A percentile compares a stretch with the other conserved stretches of the same genome.
phyloP scores from a whole-genome alignment of 1,284 basidiomycete genomes.

The Exobasidium cylindrosporum region DNA sequence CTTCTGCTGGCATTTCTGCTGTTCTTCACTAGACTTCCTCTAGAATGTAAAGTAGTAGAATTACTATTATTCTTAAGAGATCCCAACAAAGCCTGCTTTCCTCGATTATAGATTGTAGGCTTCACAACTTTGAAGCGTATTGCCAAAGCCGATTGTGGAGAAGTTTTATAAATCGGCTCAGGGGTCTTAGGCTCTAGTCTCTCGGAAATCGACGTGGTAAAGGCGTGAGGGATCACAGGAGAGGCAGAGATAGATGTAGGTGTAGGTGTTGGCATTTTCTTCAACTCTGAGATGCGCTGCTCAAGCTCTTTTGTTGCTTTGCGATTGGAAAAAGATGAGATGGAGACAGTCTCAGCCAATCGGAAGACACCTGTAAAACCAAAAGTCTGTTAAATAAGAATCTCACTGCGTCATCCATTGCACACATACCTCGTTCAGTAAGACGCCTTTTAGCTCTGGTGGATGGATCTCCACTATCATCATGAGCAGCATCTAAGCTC shows the following conservation, averaged over 20 bases:
- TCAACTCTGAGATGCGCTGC: conserved; percentile 21
- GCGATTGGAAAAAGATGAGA: conserved; percentile 33
- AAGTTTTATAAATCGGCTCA: background rate
- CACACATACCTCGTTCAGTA: background rate
- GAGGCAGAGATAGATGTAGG: no score
- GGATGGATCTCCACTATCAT: background rate
- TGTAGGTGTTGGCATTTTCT: background rate
- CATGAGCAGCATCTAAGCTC: conserved; percentile 16
- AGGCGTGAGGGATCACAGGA: no score
- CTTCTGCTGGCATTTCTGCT: background rate
- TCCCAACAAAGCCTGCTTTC: background rate
- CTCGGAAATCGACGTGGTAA: no score
- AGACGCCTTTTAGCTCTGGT: background rate
- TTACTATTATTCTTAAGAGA: background rate
- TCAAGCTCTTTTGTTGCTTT: conserved; percentile 16
- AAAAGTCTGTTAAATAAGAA: conserved; percentile 2
- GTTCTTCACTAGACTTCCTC: background rate
- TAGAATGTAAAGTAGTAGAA: background rate
- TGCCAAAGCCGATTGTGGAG: no score
- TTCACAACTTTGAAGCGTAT: background rate
- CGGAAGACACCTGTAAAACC: conserved; percentile 28
- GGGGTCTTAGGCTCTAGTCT: background rate
- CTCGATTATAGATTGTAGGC: background rate
- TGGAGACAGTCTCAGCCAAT: conserved; percentile 41
- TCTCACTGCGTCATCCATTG: no score